These are phyloP conservation scores for Beauveria varroae DNA, from an alignment of 2,329 filamentous ascomycete species.

Conservation along the genomic window DNA sequence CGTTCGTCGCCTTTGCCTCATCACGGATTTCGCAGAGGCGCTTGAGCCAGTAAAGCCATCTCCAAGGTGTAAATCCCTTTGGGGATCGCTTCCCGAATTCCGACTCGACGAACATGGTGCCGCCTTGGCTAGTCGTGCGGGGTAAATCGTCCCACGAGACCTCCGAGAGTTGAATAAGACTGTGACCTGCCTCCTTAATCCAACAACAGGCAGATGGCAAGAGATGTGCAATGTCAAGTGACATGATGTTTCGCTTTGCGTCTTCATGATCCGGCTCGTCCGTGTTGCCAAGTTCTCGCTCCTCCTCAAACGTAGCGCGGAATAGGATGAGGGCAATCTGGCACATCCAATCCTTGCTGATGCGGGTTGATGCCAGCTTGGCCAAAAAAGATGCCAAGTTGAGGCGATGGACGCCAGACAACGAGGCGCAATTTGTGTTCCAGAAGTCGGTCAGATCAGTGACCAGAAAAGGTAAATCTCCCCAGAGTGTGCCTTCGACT, in stretches of 20 bases:
- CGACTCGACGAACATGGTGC: background rate
- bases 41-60: background rate
- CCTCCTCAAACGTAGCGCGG: slow-evolving; percentile 6
- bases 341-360: background rate
- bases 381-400: slow-evolving; percentile 8
- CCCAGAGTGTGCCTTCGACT: slow-evolving; percentile 3
- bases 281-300: background rate
- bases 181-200: background rate
- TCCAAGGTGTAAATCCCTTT: background rate
- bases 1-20: background rate
- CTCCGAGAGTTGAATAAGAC: background rate
- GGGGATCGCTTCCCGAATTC: background rate
- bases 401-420: slow-evolving; percentile 5
- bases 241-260: background rate
- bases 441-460: slow-evolving; percentile 7
- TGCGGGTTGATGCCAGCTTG: slow-evolving; percentile 6
- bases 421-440: slow-evolving; percentile 3
- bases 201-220: slow-evolving; percentile 1
- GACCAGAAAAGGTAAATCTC: slow-evolving; percentile 9
- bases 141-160: background rate
- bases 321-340: slow-evolving; percentile 8
- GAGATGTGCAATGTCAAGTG: slow-evolving; percentile 1
- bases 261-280: background rate
- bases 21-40: background rate
- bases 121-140: background rate